Evolutionary conservation across 1,284 basidiomycete species (phyloP), one percentile per base, ranked within the genome.

Genomic region (Ganoderma boninense): DNA sequence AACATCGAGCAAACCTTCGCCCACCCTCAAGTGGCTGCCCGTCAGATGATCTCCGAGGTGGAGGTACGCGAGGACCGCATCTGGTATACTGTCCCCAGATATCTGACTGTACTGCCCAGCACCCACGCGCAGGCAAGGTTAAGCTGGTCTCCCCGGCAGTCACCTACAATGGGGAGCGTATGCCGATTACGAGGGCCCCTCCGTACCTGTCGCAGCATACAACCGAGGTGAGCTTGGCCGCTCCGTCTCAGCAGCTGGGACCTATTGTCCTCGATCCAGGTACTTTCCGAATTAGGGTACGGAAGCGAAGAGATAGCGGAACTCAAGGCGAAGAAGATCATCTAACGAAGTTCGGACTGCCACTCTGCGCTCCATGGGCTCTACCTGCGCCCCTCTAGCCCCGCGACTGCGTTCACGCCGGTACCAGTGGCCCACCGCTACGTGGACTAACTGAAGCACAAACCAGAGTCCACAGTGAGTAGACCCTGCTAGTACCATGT

Each of bases 131-230:
- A 8, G 96, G 97, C 11, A 92, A 86, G 77, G 87, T 98, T 80
- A 96, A 95, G 81, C 85, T 98, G 69, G 93, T 96, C 4, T 91
- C 91, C 1, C 95, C 97, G 2, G 91, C 97, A 0, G 95, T 98
- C 46, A 86, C 88, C 20, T 98, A 97, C 83, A 95, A 97, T 77
- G 95, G 95, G 3, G 84, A 89, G 77, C 91, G 92, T 81, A 93
- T 93, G 90, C 86, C 89, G 60, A 86, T 96, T 38, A 87, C 84
- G 64, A 86, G 90, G 66, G 89, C 95, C 13, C 96, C 96, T 2
- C 96, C 95, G 7, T 96, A 91, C 86, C 84, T 95, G 29, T 95
- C 93, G 63, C 88, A 96, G 77, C 95, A 96, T 80, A 96, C 94
- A 5, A 83, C 83, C 11, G 93, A 95, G 88, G 93, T 92, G 77